phyloP scores from a whole-genome alignment of 768 basidiomycete genomes.

The Crassisporium funariophilum region DNA sequence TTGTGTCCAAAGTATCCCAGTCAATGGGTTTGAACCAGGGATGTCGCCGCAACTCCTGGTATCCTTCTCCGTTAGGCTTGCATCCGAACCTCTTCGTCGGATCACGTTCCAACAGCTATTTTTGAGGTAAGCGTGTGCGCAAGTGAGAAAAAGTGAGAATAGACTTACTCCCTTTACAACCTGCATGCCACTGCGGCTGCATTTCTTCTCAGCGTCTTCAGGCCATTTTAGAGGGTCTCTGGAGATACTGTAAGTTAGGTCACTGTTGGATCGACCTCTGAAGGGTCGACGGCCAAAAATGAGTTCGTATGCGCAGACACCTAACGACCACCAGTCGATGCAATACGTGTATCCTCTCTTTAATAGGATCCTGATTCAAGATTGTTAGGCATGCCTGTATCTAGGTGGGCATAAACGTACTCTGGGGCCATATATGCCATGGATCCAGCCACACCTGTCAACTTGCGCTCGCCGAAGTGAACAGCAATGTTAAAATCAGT shows the following conservation, averaged over 20 bases:
- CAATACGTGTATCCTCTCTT: constrained; percentile 94
- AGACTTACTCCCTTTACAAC: constrained; percentile 78
- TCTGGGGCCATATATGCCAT: constrained; percentile 99
- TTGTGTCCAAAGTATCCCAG: constrained; percentile 85
- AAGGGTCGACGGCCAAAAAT: constrained; percentile 92
- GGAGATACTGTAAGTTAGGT: constrained; percentile 89
- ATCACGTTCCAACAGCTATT: constrained; percentile 87
- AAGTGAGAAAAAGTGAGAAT: constrained; percentile 3
- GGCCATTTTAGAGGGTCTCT: constrained; percentile 89
- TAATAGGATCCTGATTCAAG: constrained; percentile 61
- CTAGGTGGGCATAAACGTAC: constrained; percentile 35
- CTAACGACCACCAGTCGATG: constrained; percentile 98
- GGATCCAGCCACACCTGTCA: constrained; percentile 93
- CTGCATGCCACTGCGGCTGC: constrained; percentile 74
- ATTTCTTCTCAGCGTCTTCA: constrained; percentile 82
- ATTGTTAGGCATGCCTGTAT: not conserved
- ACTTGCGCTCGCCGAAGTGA: constrained; percentile 85
- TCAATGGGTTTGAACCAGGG: constrained; percentile 90
- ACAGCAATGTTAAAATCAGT: constrained; percentile 99
- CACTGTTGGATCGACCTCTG: constrained; percentile 90
- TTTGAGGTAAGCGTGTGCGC: constrained; percentile 8
- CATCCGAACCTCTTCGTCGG: constrained; percentile 79
- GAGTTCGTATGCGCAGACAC: constrained; percentile 90
- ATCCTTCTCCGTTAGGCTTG: constrained; percentile 76
- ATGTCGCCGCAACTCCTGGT: constrained; percentile 76